Conservation (phyloP, 306 rosid genomes). For the Cicer pinnatifidum region DNA sequence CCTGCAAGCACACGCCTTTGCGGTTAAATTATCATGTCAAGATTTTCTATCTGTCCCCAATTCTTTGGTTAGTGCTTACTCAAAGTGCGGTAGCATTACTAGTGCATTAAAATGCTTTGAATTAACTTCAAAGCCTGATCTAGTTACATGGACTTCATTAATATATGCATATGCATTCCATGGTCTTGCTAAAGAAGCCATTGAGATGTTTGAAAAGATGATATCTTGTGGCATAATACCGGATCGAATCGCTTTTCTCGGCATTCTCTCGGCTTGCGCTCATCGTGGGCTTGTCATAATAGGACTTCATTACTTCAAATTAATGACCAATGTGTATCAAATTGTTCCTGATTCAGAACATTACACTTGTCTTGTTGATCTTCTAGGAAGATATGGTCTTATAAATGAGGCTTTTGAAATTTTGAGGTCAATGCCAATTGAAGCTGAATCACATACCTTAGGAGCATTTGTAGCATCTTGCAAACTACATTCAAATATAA, state of each 20-base stretch:
- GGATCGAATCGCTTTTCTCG: conserved; percentile 65
- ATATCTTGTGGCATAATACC: conserved; percentile 58
- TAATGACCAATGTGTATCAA: conserved; percentile 57
- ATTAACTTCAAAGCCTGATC: conserved; percentile 55
- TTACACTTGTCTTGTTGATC: conserved; percentile 68
- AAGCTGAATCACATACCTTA: conserved; percentile 55
- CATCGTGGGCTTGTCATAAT: conserved; percentile 62
- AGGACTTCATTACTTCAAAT: conserved; percentile 67
- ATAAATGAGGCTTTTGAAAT: conserved; percentile 64
- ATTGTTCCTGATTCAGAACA: conserved; percentile 66
- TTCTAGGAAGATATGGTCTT: conserved; percentile 75
- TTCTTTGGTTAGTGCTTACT: conserved; percentile 71
- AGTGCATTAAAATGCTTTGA: conserved; percentile 62
- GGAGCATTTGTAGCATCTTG: conserved; percentile 84
- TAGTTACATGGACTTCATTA: conserved; percentile 78
- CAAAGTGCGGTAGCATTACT: conserved; percentile 68
- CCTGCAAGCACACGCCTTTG: conserved; percentile 60
- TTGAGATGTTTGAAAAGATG: conserved; percentile 66
- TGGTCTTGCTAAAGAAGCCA: conserved; percentile 69
- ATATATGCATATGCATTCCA: conserved; percentile 73
- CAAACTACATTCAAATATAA: conserved; percentile 59
- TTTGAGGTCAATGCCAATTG: conserved; percentile 57
- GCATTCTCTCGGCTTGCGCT: conserved; percentile 74
- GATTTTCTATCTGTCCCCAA: conserved; percentile 57
- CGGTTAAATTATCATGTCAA: conserved; percentile 61